Evolutionary conservation across 345 rosid species (phyloP), one percentile per base, ranked within the genome.

Genomic region (Rhodomyrtus tomentosa): DNA sequence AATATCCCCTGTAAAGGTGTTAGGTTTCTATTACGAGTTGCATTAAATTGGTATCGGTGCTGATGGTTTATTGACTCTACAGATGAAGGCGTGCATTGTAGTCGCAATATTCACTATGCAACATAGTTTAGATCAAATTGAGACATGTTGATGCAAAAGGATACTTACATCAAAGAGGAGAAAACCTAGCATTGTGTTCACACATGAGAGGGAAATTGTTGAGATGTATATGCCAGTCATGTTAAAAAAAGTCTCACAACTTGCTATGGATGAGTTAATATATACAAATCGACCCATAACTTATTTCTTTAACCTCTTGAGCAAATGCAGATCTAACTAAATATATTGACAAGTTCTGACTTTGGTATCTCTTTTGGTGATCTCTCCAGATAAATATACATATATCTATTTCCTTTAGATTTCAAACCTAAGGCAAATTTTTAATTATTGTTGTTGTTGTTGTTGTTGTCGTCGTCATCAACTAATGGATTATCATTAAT

Each of bases 321-420:
- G 2, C 18, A 21, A 68, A 68, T 36, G 1, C 18, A 3, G 24
- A 13, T 18, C 24, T 13, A 68, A 18, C 13, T 32, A 36, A 7
- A 36, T 4, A 68, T 32, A 1, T 68, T 36, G 10, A 68, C 0
- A 0, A 0, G 0, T 11, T 68, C 0, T 6, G 3, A 32, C 5
- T 68, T 68, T 68, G 24, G 24, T 9, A 42, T 68, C 3, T 68
- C 6, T 32, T 3, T 0, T 9, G 12, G 22, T 0, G 18, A 68
- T 18, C 6, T 68, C 12, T 24, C 10, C 11, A 8, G 1, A 11
- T 68, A 68, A 68, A 18, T 2, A 0, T 68, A 68, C 38, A 20
- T 21, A 68, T 25, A 32, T 36, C 10, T 4, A 6, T 68, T 36
- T 68, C 45, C 24, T 54, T 54, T 32, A 68, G 3, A 0, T 32